Evolutionary conservation across 164 flowering plant species (phyloP), one percentile per base, ranked within the genome.

Genomic region (Brasenia schreberi): DNA sequence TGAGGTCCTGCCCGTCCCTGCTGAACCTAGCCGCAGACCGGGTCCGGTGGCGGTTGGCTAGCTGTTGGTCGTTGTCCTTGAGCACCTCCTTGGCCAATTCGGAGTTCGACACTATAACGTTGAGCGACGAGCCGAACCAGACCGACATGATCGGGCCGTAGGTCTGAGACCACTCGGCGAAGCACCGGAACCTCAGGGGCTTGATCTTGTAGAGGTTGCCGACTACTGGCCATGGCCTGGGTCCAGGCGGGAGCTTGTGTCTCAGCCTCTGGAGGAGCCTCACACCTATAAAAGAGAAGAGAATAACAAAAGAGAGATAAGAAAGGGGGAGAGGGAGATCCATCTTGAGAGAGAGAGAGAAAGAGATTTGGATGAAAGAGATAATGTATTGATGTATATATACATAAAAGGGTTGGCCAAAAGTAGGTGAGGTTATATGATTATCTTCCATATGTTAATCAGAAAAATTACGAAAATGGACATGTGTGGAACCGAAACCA

Each of bases 121-220:
- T 79, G 59, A 81, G 71, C 17, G 76, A 77, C 4, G 84, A 79
- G 16, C 85, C 88, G 17, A 82, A 70, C 81, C 82, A 79, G 5
- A 84, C 79, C 4, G 83, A 82, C 64, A 84, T 75, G 63, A 84
- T 80, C 12, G 87, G 87, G 1, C 85, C 83, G 68, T 78, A 83
- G 5, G 19, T 49, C 62, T 74, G 52, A 0, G 88, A 69, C 85
- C 83, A 81, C 19, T 82, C 86, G 12, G 79, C 73, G 72, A 77
- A 82, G 74, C 86, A 84, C 33, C 84, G 73, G 80, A 79, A 80
- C 58, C 76, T 63, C 17, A 84, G 78, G 44, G 85, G 85, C 66
- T 76, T 77, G 19, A 84, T 71, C 78, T 79, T 80, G 77, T 78
- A 80, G 18, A 84, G 70, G 75, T 84, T 84, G 5, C 87, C 87